Evolutionary conservation across 2,329 filamentous ascomycete species (phyloP).

Genomic region (Talaromyces amestolkiae): DNA sequence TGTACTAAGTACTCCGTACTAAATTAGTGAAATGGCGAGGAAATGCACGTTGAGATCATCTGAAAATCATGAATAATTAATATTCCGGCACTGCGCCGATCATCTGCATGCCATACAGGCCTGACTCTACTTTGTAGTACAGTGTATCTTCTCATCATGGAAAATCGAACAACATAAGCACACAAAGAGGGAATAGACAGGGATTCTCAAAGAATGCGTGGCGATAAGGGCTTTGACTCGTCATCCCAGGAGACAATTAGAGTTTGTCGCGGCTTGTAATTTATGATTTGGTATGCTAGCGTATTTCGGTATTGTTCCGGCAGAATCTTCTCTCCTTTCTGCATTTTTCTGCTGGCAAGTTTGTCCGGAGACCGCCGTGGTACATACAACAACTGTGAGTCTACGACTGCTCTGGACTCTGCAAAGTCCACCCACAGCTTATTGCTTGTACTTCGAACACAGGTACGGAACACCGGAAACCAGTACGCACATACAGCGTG

Average conservation of each 20-base stretch:
- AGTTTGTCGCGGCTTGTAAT: conserved; percentile 1
- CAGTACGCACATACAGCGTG: not conserved
- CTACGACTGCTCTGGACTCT: not conserved
- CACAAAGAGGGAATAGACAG: too few relatives aligned
- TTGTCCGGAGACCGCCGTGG: not conserved
- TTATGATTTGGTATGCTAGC: not conserved
- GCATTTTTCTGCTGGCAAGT: not conserved
- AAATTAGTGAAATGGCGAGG: not conserved
- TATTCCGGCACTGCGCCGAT: not conserved
- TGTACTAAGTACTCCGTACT: too few relatives aligned
- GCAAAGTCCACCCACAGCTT: too few relatives aligned
- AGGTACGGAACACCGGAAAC: not conserved
- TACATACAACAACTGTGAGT: too few relatives aligned
- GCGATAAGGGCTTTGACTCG: not conserved
- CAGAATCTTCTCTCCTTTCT: not conserved
- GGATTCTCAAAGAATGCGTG: too few relatives aligned
- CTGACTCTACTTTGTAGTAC: too few relatives aligned
- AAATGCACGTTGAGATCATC: conserved; percentile 1
- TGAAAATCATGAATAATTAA: not conserved
- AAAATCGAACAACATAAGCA: not conserved
- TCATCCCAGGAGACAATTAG: not conserved
- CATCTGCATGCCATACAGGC: not conserved
- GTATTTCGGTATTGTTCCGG: not conserved
- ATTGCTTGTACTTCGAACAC: too few relatives aligned
- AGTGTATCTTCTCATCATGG: not conserved